Conservation (phyloP, 1,284 basidiomycete species). For the Waitea zeae region DNA sequence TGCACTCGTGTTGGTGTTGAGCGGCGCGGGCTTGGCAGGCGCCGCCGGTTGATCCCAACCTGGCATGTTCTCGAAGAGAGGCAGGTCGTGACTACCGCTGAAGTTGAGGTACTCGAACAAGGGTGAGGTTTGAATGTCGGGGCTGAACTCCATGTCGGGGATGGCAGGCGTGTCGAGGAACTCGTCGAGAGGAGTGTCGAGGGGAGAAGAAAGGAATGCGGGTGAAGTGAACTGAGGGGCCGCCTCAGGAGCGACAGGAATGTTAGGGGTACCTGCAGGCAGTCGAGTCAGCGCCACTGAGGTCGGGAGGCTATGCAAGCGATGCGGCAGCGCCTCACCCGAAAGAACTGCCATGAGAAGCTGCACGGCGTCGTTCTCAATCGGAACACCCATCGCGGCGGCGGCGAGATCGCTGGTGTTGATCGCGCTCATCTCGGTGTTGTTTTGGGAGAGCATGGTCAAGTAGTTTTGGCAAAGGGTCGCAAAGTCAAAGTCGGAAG, state of each 20-base stretch:
- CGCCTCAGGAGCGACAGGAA: slow-evolving; percentile 6
- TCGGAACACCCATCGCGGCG: too few species aligned
- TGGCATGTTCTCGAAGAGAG: slow-evolving; percentile 21
- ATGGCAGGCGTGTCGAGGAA: slow-evolving; percentile 37
- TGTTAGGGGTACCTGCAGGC: too few species aligned
- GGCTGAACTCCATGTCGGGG: slow-evolving; percentile 17
- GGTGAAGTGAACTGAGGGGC: slow-evolving; percentile 7
- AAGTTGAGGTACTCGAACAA: slow-evolving; percentile 14
- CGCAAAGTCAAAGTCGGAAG: too few species aligned
- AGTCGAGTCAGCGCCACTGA: too few species aligned
- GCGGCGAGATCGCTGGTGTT: too few species aligned
- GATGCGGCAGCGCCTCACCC: too few species aligned
- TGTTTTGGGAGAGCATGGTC: slow-evolving; percentile 25
- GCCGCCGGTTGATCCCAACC: slow-evolving; percentile 24
- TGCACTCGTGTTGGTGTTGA: not conserved
- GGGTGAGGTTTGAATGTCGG: slow-evolving; percentile 20
- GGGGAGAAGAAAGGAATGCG: slow-evolving; percentile 27
- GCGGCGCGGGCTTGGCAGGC: slow-evolving; percentile 26
- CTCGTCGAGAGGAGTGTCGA: slow-evolving; percentile 30
- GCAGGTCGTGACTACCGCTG: slow-evolving; percentile 8
- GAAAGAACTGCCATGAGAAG: too few species aligned
- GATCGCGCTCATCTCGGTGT: slow-evolving; percentile 15
- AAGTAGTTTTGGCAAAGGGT: too few species aligned
- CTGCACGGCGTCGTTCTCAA: too few species aligned
- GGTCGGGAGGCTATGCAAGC: too few species aligned